These are phyloP conservation scores for Penicillium pancosmium DNA, from an alignment of 495 filamentous ascomycete genomes.

Conservation along the genomic window DNA sequence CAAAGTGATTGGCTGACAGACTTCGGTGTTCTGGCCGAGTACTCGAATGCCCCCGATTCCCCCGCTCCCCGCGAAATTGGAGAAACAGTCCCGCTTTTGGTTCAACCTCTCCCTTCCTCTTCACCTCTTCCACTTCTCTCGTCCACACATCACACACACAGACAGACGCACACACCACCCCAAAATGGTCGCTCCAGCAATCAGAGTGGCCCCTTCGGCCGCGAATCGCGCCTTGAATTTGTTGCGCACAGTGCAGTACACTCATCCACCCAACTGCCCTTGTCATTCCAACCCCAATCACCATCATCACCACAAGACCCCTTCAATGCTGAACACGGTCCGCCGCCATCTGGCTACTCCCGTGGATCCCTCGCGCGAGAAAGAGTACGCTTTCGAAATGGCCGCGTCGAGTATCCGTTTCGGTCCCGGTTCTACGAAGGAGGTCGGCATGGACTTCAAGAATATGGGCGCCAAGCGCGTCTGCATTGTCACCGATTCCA, in stretches of 20 bases:
- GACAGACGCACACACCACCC: constrained; percentile 5
- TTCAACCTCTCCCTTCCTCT: constrained; percentile 1
- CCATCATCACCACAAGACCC: constrained; percentile 62
- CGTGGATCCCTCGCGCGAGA: constrained; percentile 67
- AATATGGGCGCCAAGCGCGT: constrained; percentile 88
- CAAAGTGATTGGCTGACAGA: neutral
- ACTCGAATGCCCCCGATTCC: constrained; percentile 17
- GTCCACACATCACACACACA: constrained; percentile 2
- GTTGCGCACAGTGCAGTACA: constrained; percentile 85
- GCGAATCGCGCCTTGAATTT: constrained; percentile 79
- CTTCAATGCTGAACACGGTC: constrained; percentile 56
- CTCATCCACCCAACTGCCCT: constrained; percentile 86
- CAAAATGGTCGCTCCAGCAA: constrained; percentile 51
- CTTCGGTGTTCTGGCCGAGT: constrained; percentile 29
- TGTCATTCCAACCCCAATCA: constrained; percentile 86
- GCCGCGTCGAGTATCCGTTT: constrained; percentile 90
- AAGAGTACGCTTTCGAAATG: constrained; percentile 99
- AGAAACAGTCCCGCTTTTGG: constrained; percentile 17
- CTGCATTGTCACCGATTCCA: constrained; percentile 86
- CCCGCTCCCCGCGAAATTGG: constrained; percentile 33
- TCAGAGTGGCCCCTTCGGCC: constrained; percentile 67
- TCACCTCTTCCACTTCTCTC: constrained; percentile 20
- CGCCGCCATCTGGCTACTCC: constrained; percentile 73
- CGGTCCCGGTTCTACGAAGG: constrained; percentile 87
- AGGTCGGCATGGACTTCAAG: constrained; percentile 98